Base-by-base conservation (phyloP, 1,284 basidiomycete genomes). In the Earliella scabrosa region DNA sequence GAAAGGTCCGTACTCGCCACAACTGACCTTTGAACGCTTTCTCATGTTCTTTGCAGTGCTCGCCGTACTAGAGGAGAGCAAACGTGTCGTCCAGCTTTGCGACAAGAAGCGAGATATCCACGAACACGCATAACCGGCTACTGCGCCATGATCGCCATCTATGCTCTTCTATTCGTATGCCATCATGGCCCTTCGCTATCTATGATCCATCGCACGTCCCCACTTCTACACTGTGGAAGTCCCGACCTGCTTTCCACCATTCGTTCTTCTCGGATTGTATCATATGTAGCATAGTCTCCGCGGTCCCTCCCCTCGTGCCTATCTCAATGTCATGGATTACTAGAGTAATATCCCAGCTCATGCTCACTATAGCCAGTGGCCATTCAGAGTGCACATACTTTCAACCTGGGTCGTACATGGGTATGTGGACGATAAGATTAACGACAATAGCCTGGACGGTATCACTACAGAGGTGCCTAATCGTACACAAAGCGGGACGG, bases 1-100 rank as follows among this genome's bases (percentile, higher is more conserved):
- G 29, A 85, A 82, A 74, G 83, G 87, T 85, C 52, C 54, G 75
- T 57, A 7, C 10, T 36, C 20, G 10, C 20, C 13, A 6, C 27
- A 10, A 27, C 43, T 32, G 32, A 27, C 5, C 13, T 23, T 5
- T 6, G 38, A 23, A 23, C 20, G 11, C 21, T 5, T 6, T 24
- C 3, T 54, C 26, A 20, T 40, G 14, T 1, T 21, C 23, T 34
- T 38, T 32, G 26, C 58, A 88, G 86, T 87, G 16, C 74, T 82
- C 67, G 76, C 81, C 51, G 82, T 81, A 24, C 66, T 88, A 45
- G 78, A 83, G 54, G 82, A 87, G 69, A 82, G 84, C 10, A 79
- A 80, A 52, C 77, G 76, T 40, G 74, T 80, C 49, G 70, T 82
- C 36, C 68, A 72, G 38, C 66, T 80, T 3, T 81, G 78, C 57